Percentiles rank a stretch among this genome's conserved stretches.
phyloP scores from a whole-genome alignment of 208 protist species.

The Acanthamoeba lenticulata region DNA sequence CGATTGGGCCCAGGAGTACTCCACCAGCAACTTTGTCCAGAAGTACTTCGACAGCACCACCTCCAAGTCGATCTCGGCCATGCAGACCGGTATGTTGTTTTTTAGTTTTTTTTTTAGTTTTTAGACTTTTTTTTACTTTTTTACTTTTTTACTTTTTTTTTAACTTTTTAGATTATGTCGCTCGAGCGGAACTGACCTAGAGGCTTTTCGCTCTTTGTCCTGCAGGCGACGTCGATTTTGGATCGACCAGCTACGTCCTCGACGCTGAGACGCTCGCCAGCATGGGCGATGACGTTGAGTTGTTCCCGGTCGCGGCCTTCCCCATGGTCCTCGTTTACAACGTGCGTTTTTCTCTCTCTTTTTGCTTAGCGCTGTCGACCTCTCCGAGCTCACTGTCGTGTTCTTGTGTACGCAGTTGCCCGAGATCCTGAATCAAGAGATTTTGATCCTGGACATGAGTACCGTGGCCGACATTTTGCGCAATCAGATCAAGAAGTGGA shows the following conservation, averaged over 20 bases:
- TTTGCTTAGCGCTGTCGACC: background rate
- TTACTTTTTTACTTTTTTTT: too few relatives aligned
- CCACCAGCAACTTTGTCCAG: background rate
- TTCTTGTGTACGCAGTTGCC: background rate
- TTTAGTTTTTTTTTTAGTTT: too few relatives aligned
- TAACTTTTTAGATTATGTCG: too few relatives aligned
- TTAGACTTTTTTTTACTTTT: too few relatives aligned
- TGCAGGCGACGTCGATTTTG: conserved; percentile 2
- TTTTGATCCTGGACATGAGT: background rate
- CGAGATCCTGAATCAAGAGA: background rate
- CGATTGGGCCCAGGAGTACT: conserved; percentile 46
- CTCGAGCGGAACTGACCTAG: too few relatives aligned
- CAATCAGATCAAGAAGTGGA: background rate
- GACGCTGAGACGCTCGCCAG: background rate
- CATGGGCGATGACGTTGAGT: background rate
- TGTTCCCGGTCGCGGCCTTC: background rate
- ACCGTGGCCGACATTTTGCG: background rate
- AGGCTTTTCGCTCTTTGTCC: background rate
- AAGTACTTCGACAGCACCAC: conserved; percentile 55
- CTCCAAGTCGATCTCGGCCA: background rate
- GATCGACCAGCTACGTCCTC: background rate
- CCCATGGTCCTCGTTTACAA: conserved; percentile 15
- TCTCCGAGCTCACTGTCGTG: too few relatives aligned
- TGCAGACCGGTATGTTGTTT: background rate
- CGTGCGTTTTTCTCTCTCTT: background rate